Base-by-base conservation (phyloP, 495 filamentous ascomycete genomes). In the Xylaria grammica region DNA sequence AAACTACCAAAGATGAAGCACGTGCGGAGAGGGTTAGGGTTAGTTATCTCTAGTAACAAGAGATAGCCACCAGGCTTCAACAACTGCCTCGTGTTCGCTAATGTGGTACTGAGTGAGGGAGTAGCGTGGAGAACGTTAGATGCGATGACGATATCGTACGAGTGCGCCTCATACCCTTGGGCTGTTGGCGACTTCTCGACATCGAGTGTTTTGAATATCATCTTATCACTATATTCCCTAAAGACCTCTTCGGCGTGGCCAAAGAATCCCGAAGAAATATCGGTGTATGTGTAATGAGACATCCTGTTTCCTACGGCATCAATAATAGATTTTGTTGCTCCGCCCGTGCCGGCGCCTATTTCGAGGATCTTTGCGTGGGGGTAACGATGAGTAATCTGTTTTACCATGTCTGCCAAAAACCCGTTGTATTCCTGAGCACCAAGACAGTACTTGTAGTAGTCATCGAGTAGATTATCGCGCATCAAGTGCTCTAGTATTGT, bases 1-100 rank as follows among this genome's bases (percentile, higher is more conserved):
- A 83, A 64, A 9, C 67, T 60, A 4, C 72, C 73, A 0, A 82
- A 68, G 8, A 79, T 61, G 15, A 74, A 63, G 2, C 67, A 67
- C 24, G 65, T 70, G 59, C 73, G 55, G 51, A 77, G 56, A 11
- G 64, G 59, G 1, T 62, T 68, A 1, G 71, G 44, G 8, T 75
- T 67, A 0, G 79, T 83, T 6, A 83, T n/a, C 59, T 88, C 86
- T 0, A 79, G 42, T 4, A 86, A 13, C 1, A 87, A 17, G 0
- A 88, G 64, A 56, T 79, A 79, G 2, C 86, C 86, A 11, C 84
- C 86, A 11, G 86, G 85, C 58, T 81, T 84, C 22, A 89, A 57
- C 0, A 89, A 69, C 8, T 66, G 59, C 4, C 77, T 74, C 0
- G 77, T 62, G 65, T 86, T 80, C 0, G 15, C 27, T 11, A 89